Evolutionary conservation across 805 yeast species (phyloP).

Genomic region (Soucietia sequanensis): DNA sequence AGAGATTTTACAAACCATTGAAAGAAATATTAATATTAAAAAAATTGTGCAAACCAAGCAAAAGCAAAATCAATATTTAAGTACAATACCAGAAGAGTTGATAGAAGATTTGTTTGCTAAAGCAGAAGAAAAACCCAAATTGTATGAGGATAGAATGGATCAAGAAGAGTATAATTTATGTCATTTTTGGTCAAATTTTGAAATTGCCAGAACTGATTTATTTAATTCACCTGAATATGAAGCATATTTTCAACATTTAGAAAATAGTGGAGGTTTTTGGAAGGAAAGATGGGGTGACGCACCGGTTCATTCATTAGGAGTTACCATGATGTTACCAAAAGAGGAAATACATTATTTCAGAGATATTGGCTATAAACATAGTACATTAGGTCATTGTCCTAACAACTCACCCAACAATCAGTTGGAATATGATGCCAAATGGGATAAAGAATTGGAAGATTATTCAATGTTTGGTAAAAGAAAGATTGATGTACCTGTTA

Average conservation of each 20-base stretch:
- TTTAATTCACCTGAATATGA: slow-evolving; percentile 67
- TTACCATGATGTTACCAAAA: slow-evolving; percentile 68
- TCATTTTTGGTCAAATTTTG: slow-evolving; percentile 93
- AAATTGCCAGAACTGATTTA: slow-evolving; percentile 79
- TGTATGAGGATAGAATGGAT: slow-evolving; percentile 57
- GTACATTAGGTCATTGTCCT: slow-evolving; percentile 84
- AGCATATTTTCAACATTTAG: slow-evolving; percentile 66
- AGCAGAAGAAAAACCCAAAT: slow-evolving; percentile 26
- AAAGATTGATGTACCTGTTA: slow-evolving; percentile 27
- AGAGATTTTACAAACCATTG: slow-evolving; percentile 27
- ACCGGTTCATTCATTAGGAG: slow-evolving; percentile 86
- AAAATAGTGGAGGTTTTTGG: slow-evolving; percentile 77
- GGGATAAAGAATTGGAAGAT: slow-evolving; percentile 14
- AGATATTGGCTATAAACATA: slow-evolving; percentile 87
- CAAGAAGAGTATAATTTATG: slow-evolving; percentile 72
- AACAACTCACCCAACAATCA: slow-evolving; percentile 50
- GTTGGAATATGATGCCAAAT: slow-evolving; percentile 34
- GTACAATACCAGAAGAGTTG: slow-evolving; percentile 24
- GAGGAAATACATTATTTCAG: slow-evolving; percentile 84
- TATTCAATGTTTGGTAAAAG: slow-evolving; percentile 31
- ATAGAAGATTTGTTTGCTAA: slow-evolving; percentile 38
- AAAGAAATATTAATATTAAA: slow-evolving; percentile 24
- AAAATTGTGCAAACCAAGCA: slow-evolving; percentile 16
- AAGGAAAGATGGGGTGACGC: slow-evolving; percentile 98
- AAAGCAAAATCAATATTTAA: slow-evolving; percentile 22